Conservation (phyloP, 2,329 filamentous ascomycete species). For the Sphaerostilbella broomeana region DNA sequence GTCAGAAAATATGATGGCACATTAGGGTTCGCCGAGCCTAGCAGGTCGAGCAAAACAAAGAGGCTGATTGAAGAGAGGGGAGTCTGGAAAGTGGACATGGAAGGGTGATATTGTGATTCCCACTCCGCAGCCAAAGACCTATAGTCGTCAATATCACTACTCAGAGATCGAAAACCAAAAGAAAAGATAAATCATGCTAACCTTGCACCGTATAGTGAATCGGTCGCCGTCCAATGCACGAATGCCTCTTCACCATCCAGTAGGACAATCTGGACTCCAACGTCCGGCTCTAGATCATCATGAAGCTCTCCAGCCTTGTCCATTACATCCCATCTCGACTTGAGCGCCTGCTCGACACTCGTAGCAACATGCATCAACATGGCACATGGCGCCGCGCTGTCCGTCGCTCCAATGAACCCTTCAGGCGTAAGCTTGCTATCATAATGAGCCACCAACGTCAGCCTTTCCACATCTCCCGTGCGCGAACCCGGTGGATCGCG, state of each 20-base stretch:
- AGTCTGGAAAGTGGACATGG: constrained; percentile 67
- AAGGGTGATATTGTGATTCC: constrained; percentile 63
- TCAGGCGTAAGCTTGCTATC: constrained; percentile 74
- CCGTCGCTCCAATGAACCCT: constrained; percentile 88
- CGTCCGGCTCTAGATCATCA: constrained; percentile 60
- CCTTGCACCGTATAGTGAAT: constrained; percentile 86
- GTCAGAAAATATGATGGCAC: constrained; percentile 83
- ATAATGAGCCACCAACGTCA: constrained; percentile 91
- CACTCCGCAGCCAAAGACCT: constrained; percentile 72
- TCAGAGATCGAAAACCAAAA: neutral
- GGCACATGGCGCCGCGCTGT: constrained; percentile 90
- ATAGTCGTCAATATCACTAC: constrained; percentile 4
- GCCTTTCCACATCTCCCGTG: constrained; percentile 66
- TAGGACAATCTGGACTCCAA: constrained; percentile 81
- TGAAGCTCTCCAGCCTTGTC: constrained; percentile 48
- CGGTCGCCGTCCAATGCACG: constrained; percentile 65
- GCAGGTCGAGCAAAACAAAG: constrained; percentile 85
- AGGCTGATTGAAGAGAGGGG: constrained; percentile 74
- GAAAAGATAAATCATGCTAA: constrained; percentile 29
- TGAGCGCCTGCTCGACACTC: constrained; percentile 72
- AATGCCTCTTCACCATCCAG: constrained; percentile 96
- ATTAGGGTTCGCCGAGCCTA: constrained; percentile 61
- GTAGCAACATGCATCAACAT: constrained; percentile 83
- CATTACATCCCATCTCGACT: constrained; percentile 74
- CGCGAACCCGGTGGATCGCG: constrained; percentile 80